Evolutionary conservation across 768 basidiomycete species (phyloP), one percentile per base, ranked within the genome.

Genomic region (Baorangia bicolor): DNA sequence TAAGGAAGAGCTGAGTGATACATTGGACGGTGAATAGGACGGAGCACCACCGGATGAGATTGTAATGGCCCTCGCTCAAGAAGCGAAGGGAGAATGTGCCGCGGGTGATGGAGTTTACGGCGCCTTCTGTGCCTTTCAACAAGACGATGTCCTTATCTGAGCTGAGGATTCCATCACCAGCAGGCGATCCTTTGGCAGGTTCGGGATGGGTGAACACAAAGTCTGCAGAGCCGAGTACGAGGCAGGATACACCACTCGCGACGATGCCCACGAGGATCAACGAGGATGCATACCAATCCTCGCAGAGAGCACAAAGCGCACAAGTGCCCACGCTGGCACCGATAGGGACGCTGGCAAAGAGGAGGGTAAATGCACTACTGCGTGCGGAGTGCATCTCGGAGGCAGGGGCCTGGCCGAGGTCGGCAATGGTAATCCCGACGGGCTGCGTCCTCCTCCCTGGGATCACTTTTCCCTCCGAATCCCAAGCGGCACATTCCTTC

Each of bases 221-320:
- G 14, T 57, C 56, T 40, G 61, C 70, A 0, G 63, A 66, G 38
- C 68, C 68, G 6, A 72, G 56, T 34, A 57, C 53, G 30, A 61
- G 50, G 56, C 64, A 64, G 4, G 67, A 64, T 20, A 68, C 0
- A n/a, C 73, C 71, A n/a, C 61, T 70, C 38, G 68, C 60, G 5
- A 70, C 1, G 16, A 73, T 69, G 0, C 72, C 72, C 0, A 64
- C 48, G 2, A 73, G 44, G 35, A 74, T 69, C 61, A 74, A 55
- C 2, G 39, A 38, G 20, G 64, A 65, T 14, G 67, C 63, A 27
- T 52, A 67, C 64, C 63, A 73, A 25, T 73, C 72, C 4, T 27
- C 28, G 25, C 33, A 59, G 7, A 62, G 1, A 4, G 58, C 68
- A 37, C 61, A 69, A 11, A 60, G n/a, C 4, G 41, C 54, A 33